Evolutionary conservation across 1,284 basidiomycete species (phyloP).

Genomic region (Heliocybe sulcata): DNA sequence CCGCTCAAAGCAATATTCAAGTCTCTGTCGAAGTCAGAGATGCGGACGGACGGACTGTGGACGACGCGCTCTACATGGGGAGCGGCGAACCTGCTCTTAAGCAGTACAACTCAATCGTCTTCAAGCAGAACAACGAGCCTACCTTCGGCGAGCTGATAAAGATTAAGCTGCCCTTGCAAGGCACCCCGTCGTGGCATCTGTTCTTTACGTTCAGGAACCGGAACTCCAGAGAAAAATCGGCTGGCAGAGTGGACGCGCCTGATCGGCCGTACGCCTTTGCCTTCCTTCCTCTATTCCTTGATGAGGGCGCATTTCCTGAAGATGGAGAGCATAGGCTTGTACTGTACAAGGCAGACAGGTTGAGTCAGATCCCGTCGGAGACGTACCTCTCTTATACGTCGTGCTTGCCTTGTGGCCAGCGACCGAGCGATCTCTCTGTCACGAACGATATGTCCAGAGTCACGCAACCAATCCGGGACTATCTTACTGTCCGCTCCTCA

Average conservation of each 20-base stretch:
- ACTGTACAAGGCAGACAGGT: slow-evolving; percentile 75
- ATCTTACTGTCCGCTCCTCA: slow-evolving; percentile 79
- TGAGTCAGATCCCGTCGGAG: slow-evolving; percentile 53
- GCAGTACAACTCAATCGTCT: slow-evolving; percentile 87
- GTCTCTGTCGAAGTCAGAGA: slow-evolving; percentile 88
- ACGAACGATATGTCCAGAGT: slow-evolving; percentile 59
- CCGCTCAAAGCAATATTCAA: slow-evolving; percentile 71
- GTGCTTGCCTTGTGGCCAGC: slow-evolving; percentile 46
- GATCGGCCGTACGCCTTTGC: slow-evolving; percentile 90
- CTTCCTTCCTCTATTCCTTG: slow-evolving; percentile 83
- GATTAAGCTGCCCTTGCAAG: slow-evolving; percentile 66
- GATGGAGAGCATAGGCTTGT: slow-evolving; percentile 87
- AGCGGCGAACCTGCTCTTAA: slow-evolving; percentile 78
- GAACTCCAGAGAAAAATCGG: slow-evolving; percentile 40
- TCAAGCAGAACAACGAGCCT: slow-evolving; percentile 77
- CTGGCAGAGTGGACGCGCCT: slow-evolving; percentile 31
- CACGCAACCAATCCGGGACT: slow-evolving; percentile 70
- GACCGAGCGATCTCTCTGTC: slow-evolving; percentile 50
- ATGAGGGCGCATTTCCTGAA: slow-evolving; percentile 76
- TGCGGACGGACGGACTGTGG: slow-evolving; percentile 64
- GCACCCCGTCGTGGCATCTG: slow-evolving; percentile 79
- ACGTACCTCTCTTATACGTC: slow-evolving; percentile 68
- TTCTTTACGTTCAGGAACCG: slow-evolving; percentile 94
- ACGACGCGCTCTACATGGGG: slow-evolving; percentile 76
- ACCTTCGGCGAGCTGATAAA: slow-evolving; percentile 95